phyloP scores from a whole-genome alignment of 306 rosid genomes.

The Rosa lucieae region DNA sequence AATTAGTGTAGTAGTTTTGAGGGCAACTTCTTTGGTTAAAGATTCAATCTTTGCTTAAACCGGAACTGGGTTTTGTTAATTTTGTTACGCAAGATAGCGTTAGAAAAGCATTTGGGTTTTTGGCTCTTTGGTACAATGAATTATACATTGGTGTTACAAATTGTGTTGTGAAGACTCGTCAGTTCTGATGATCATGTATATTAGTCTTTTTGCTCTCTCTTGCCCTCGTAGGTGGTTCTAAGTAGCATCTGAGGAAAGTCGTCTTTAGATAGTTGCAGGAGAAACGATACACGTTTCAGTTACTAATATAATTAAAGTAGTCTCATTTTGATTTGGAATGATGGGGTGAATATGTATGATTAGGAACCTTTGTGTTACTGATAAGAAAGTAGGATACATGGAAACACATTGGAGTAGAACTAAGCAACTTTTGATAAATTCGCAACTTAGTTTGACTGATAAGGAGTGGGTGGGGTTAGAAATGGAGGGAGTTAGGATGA shows the following conservation, averaged over 20 bases:
- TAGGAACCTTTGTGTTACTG: not conserved
- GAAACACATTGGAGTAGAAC: not conserved
- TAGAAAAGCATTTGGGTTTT: not conserved
- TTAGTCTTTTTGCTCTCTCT: not conserved
- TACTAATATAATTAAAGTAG: not conserved
- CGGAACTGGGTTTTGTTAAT: constrained; percentile 2
- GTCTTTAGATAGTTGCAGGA: not conserved
- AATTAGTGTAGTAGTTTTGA: not conserved
- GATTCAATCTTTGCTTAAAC: not conserved
- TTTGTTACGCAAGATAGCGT: not conserved
- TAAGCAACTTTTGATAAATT: not conserved
- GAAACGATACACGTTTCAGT: not conserved
- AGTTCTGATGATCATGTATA: not conserved
- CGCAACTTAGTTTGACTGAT: not conserved
- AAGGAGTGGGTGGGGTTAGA: not conserved
- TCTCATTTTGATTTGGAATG: not conserved
- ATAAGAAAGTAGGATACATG: not conserved
- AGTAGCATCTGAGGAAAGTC: not conserved
- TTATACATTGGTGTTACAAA: not conserved
- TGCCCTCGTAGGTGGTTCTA: not conserved
- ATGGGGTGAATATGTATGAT: not conserved
- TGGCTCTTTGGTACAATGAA: not conserved
- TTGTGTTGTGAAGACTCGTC: not conserved
- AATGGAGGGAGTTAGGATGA: not conserved
- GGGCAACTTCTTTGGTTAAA: not conserved